A percentile compares a stretch with the other conserved stretches of the same genome.
These are phyloP conservation scores for Prunus mira DNA, from an alignment of 306 rosid genomes.

Conservation along the genomic window DNA sequence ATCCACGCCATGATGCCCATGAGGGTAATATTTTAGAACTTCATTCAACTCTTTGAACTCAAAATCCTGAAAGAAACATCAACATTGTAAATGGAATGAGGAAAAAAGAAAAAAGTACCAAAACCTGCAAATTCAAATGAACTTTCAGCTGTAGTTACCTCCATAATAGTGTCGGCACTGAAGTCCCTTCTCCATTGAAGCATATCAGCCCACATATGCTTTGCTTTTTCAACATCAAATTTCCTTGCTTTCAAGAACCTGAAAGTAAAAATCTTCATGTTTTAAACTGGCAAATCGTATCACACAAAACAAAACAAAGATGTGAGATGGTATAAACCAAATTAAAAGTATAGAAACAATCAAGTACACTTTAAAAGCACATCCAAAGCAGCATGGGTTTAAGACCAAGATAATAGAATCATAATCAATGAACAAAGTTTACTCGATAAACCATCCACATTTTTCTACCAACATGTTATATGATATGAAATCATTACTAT, in stretches of 20 bases:
- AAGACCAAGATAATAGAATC: neutral
- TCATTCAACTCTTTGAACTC: constrained; percentile 75
- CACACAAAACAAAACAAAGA: constrained; percentile 3
- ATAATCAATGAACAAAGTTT: neutral
- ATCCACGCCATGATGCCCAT: constrained; percentile 94
- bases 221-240: constrained; percentile 83
- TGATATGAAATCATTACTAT: neutral
- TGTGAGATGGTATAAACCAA: neutral
- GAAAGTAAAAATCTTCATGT: constrained; percentile 4
- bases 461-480: neutral
- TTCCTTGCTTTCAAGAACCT: constrained; percentile 96
- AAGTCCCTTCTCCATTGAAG: constrained; percentile 90
- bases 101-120: neutral
- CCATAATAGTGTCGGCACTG: constrained; percentile 69
- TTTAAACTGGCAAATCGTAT: neutral
- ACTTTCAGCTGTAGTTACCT: constrained; percentile 38
- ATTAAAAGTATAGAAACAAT: neutral
- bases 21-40: constrained; percentile 79
- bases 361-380: too few species aligned
- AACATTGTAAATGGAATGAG: constrained; percentile 14
- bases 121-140: constrained; percentile 11
- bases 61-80: constrained; percentile 58
- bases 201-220: constrained; percentile 98
- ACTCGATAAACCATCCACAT: neutral
- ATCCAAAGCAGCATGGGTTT: neutral